These are phyloP conservation scores for Fusarium keratoplasticum DNA, from an alignment of 2,329 filamentous ascomycete species.

Conservation along the genomic window DNA sequence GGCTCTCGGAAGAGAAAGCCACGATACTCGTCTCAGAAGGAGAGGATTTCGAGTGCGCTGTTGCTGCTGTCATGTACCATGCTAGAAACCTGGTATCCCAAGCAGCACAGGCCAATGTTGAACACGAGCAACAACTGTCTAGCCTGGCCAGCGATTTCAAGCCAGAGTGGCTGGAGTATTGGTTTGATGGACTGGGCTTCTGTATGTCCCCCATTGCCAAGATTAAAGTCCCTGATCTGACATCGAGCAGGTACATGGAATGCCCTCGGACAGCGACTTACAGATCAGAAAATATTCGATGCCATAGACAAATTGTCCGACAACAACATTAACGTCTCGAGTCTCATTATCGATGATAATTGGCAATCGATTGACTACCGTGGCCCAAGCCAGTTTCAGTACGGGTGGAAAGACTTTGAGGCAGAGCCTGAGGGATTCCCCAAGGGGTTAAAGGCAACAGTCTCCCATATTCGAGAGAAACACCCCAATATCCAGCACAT, in stretches of 20 bases:
- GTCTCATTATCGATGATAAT: conserved; percentile 95
- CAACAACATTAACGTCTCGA: conserved; percentile 81
- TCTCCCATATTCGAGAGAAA: conserved; percentile 74
- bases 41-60: conserved; percentile 77
- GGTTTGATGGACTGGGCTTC: conserved; percentile 93
- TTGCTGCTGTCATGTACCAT: conserved; percentile 87
- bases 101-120: conserved; percentile 55
- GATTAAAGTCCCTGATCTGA: conserved; percentile 23
- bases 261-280: conserved; percentile 84
- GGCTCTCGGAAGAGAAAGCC: conserved; percentile 63
- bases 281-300: conserved; percentile 80
- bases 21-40: conserved; percentile 78
- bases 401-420: conserved; percentile 86
- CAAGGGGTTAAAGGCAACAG: conserved; percentile 77
- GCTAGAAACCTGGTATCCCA: conserved; percentile 68
- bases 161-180: conserved; percentile 81
- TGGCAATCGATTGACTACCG: conserved; percentile 82
- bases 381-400: conserved; percentile 64
- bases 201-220: conserved; percentile 63
- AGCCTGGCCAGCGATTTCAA: conserved; percentile 61
- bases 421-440: conserved; percentile 85
- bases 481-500: conserved; percentile 83
- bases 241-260: conserved; percentile 82
- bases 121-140: conserved; percentile 60
- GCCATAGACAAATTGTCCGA: conserved; percentile 79